A percentile compares a stretch with the other conserved stretches of the same genome.
phyloP scores from a whole-genome alignment of 371 early-diverging fungal species.

The Lichtheimia ornata region DNA sequence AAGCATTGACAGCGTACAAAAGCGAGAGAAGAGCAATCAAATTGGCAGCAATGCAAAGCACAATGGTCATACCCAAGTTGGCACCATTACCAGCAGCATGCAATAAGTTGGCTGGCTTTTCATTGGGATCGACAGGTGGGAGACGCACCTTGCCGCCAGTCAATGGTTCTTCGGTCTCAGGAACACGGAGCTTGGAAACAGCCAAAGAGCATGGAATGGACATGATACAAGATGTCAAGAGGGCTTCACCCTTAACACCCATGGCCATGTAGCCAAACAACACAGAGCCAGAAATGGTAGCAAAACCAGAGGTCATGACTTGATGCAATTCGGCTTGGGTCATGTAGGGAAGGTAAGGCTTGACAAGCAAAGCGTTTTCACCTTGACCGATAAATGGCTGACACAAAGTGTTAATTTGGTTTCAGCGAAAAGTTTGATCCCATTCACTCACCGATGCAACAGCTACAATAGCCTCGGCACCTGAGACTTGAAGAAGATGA shows the following conservation, averaged over 20 bases:
- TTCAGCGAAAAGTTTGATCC: neutral
- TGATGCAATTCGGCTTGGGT: conserved; percentile 87
- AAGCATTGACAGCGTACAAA: conserved; percentile 68
- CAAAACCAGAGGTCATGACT: conserved; percentile 89
- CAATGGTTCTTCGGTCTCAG: conserved; percentile 80
- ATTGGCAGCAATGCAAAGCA: conserved; percentile 75
- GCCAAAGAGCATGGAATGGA: conserved; percentile 89
- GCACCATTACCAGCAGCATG: conserved; percentile 91
- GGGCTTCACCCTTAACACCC: conserved; percentile 65
- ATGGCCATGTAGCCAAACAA: conserved; percentile 72
- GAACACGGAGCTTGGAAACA: conserved; percentile 76
- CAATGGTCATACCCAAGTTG: conserved; percentile 78
- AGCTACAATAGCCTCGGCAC: conserved; percentile 88
- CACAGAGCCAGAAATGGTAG: conserved; percentile 88
- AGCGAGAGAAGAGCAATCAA: conserved; percentile 78
- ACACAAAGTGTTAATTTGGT: neutral
- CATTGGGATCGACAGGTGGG: conserved; percentile 18
- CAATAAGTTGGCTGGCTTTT: conserved; percentile 66
- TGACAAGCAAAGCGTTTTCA: conserved; percentile 84
- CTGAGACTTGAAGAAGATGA: conserved; percentile 76
- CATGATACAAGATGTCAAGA: conserved; percentile 90
- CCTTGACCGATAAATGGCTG: conserved; percentile 81
- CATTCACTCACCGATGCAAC: conserved; percentile 62
- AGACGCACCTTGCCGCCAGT: conserved; percentile 60
- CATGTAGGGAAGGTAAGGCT: conserved; percentile 83